Evolutionary conservation across 495 filamentous ascomycete genomes (phyloP), one percentile per base, ranked within the genome.

Genomic region (Trichoderma reesei): DNA sequence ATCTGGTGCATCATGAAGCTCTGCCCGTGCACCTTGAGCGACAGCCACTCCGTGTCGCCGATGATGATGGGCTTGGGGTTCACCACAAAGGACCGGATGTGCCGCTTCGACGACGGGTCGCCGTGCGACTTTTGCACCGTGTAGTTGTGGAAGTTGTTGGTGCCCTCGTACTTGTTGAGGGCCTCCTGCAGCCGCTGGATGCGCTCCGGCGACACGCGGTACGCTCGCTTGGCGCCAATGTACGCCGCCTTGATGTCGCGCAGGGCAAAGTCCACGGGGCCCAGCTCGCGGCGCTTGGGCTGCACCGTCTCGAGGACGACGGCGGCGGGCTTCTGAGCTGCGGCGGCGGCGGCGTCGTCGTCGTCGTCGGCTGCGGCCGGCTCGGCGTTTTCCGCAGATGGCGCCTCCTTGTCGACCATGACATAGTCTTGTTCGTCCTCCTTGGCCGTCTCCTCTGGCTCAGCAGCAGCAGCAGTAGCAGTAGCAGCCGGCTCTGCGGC

Each of bases 1-100:
- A 98, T 98, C 75, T 98, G 94, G 73, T 98, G 94, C 94, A 98
- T 98, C 94, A 98, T 98, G 81, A 98, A 98, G 65, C 87, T 91
- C 75, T 98, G 94, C 0, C 94, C 94, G 74, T 98, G 95, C 18
- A 98, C 90, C 68, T 95, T 96, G 63, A 98, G 79, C 34, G 89
- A 93, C 8, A 98, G 82, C 94, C 94, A 98, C 75, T 98, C 87
- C 16, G 90, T 96, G 72, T 91, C 88, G 67, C 91, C 83, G 72
- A 96, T 94, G 63, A 90, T 79, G 65, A 97, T 85, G 0, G 92
- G 92, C 34, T 82, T 78, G 0, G 78, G 71, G 67, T 88, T 83
- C 37, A 88, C 84, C 41, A 85, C 77, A 81, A 98, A 98, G 2
- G 90, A 91, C 67, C 89, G 92, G 78, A 98, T 98, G 70, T 88